phyloP scores from a whole-genome alignment of 805 yeast genomes.

The Metschnikowia corniflorae region DNA sequence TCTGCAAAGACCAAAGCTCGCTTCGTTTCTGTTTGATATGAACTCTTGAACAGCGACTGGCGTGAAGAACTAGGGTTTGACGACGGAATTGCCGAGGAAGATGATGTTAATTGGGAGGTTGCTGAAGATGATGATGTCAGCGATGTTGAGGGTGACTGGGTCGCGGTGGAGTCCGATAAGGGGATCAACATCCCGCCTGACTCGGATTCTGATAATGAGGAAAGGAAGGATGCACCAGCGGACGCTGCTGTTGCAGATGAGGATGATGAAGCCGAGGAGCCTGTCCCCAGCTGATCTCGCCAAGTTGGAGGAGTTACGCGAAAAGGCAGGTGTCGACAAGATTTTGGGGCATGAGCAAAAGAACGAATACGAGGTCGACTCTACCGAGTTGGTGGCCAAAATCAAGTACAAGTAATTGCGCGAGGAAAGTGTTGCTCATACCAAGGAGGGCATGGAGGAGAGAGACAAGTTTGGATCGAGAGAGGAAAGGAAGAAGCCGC shows the following conservation, averaged over 20 bases:
- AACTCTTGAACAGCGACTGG: slow-evolving; percentile 87
- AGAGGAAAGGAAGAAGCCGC: slow-evolving; percentile 69
- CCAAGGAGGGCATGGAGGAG: slow-evolving; percentile 88
- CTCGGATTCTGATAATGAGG: slow-evolving; percentile 45
- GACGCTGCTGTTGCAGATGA: too few species aligned
- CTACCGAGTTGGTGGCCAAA: slow-evolving; percentile 70
- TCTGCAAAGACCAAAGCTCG: too few species aligned
- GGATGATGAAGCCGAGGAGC: slow-evolving; percentile 43
- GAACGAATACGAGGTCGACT: slow-evolving; percentile 86
- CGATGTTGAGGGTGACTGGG: slow-evolving; percentile 90
- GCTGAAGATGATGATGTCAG: slow-evolving; percentile 42
- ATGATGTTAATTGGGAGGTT: slow-evolving; percentile 56
- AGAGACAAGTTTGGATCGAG: slow-evolving; percentile 87
- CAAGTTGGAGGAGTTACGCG: slow-evolving; percentile 81
- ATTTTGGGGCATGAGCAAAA: slow-evolving; percentile 55
- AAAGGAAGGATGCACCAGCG: too few species aligned
- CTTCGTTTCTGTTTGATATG: too few species aligned
- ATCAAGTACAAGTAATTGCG: slow-evolving; percentile 77
- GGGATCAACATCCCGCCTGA: slow-evolving; percentile 64
- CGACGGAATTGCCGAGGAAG: slow-evolving; percentile 48
- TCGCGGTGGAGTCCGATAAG: slow-evolving; percentile 76
- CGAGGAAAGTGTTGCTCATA: slow-evolving; percentile 86
- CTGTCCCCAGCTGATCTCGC: slow-evolving; percentile 98
- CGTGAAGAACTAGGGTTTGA: slow-evolving; percentile 55
- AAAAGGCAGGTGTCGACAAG: slow-evolving; percentile 82